These are phyloP conservation scores for Sextonia rubra DNA, from an alignment of 164 flowering plant species.

Conservation along the genomic window DNA sequence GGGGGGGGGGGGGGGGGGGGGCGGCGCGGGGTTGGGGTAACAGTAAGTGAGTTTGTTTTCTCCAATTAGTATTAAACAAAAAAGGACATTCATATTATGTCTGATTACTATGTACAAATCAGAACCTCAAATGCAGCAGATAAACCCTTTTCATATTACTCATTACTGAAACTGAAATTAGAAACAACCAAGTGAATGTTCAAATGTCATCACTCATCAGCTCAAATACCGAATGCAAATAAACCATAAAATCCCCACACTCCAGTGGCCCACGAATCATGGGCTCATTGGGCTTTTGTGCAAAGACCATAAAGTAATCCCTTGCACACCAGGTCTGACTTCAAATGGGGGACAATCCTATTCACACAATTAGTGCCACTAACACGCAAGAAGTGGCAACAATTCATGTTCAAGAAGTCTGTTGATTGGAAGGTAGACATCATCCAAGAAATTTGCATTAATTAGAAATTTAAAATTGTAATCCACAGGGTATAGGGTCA, in stretches of 20 bases:
- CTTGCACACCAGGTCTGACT: not conserved
- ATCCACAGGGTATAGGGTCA: not conserved
- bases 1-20: too few relatives aligned
- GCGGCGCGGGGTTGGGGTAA: too few relatives aligned
- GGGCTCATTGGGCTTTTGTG: not conserved
- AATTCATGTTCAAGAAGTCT: not conserved
- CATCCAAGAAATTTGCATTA: not conserved
- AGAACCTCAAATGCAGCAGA: not conserved
- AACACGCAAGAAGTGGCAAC: not conserved
- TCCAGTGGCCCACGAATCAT: not conserved
- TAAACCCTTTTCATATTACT: not conserved
- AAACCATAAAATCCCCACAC: not conserved
- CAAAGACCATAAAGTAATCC: not conserved
- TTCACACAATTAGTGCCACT: not conserved
- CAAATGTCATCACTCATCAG: not conserved
- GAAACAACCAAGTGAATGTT: not conserved
- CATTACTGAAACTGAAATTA: too few relatives aligned
- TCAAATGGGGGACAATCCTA: not conserved
- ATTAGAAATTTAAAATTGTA: too few relatives aligned
- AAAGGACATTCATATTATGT: too few relatives aligned
- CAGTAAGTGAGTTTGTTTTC: too few relatives aligned
- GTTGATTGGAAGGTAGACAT: not conserved
- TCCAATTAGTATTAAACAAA: too few relatives aligned
- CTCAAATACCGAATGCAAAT: not conserved
- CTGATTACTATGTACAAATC: not conserved